A percentile compares a stretch with the other conserved stretches of the same genome.
Conservation (phyloP, 176 grass and related monocot genomes). For the Zizania latifolia region DNA sequence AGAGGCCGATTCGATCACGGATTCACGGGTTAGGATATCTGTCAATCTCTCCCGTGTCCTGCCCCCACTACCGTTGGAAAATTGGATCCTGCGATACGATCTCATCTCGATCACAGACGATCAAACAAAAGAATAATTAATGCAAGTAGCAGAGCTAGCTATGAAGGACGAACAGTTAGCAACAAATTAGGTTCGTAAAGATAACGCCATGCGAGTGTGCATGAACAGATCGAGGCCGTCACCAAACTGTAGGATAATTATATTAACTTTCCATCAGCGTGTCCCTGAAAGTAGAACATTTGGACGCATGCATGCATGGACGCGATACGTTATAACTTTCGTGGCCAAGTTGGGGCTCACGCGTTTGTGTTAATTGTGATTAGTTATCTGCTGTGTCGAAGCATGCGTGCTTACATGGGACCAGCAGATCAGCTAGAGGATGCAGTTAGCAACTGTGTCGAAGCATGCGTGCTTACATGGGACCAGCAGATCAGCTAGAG, state of each 20-base stretch:
- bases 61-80: not conserved
- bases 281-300: not conserved
- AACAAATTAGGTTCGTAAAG: not conserved
- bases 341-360: conserved; percentile 9
- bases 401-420: not conserved
- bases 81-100: not conserved
- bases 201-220: not conserved
- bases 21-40: conserved; percentile 16
- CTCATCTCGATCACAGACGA: not conserved
- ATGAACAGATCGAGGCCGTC: not conserved
- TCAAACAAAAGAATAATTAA: not conserved
- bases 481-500: not conserved
- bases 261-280: not conserved
- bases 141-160: not conserved
- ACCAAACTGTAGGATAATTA: not conserved
- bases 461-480: not conserved
- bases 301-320: not conserved
- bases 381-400: no score
- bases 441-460: no score
- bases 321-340: not conserved
- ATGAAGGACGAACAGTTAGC: not conserved
- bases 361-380: not conserved
- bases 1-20: no score
- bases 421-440: not conserved
- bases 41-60: not conserved